Evolutionary conservation across 768 basidiomycete genomes (phyloP).

Genomic region (Tricholoma furcatifolium): DNA sequence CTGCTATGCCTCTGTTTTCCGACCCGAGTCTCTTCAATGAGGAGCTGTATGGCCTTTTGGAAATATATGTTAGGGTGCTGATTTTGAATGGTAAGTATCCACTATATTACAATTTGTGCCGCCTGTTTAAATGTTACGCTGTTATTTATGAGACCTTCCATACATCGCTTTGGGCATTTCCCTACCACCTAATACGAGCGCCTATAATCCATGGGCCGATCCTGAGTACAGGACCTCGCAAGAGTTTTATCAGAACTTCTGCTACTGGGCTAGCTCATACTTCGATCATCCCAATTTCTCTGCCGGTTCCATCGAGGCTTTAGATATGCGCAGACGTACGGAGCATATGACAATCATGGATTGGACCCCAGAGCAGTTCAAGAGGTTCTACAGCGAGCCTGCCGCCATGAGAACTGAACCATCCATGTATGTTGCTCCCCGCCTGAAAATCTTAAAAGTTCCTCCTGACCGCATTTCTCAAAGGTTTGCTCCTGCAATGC

Average conservation of each 20-base stretch:
- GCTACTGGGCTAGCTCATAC: conserved; percentile 28
- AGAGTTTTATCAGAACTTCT: conserved; percentile 22
- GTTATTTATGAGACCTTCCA: conserved; percentile 29
- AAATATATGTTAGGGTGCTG: conserved; percentile 28
- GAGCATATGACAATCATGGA: conserved; percentile 16
- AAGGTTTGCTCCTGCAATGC: conserved; percentile 15
- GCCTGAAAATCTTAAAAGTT: too few relatives aligned
- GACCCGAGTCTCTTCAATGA: conserved; percentile 22
- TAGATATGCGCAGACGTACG: conserved; percentile 19
- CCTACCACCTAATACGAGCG: conserved; percentile 16
- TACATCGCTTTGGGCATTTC: conserved; percentile 25
- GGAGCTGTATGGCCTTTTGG: conserved; percentile 22
- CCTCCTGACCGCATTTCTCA: too few relatives aligned
- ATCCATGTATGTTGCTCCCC: background rate
- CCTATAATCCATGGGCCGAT: conserved; percentile 22
- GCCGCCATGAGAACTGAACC: conserved; percentile 19
- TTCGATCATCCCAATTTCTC: conserved; percentile 20
- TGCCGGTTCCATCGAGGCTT: conserved; percentile 9
- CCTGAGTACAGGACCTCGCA: conserved; percentile 21
- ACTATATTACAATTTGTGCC: background rate
- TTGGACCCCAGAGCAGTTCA: conserved; percentile 21
- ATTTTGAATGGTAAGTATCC: conserved; percentile 30
- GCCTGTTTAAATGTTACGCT: background rate
- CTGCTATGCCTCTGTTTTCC: conserved; percentile 27
- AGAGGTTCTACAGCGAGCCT: conserved; percentile 12